A percentile compares a stretch with the other conserved stretches of the same genome.
These are phyloP conservation scores for Rosellinia necatrix DNA, from an alignment of 2,329 filamentous ascomycete genomes.

Conservation along the genomic window DNA sequence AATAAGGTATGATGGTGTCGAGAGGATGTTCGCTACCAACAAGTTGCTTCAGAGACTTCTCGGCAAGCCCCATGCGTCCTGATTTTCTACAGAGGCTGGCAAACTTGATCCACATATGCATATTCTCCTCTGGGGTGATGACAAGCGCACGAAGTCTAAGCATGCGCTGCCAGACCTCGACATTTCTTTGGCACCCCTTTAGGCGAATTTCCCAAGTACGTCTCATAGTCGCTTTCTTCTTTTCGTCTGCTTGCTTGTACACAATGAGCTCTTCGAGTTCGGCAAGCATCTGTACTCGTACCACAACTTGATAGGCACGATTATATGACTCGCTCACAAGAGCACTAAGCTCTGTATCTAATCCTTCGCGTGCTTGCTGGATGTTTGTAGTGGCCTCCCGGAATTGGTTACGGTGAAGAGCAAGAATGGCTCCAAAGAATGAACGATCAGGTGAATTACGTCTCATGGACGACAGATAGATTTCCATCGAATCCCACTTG, in stretches of 20 bases:
- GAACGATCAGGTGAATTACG: constrained; percentile 89
- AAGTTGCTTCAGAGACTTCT: constrained; percentile 92
- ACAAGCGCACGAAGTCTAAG: constrained; percentile 92
- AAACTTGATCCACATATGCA: constrained; percentile 99
- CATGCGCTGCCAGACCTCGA: constrained; percentile 98
- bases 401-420: constrained; percentile 95
- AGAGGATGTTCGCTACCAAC: constrained; percentile 72
- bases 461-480: constrained; percentile 94
- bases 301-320: constrained; percentile 94
- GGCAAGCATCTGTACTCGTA: constrained; percentile 97
- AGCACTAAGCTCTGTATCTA: constrained; percentile 94
- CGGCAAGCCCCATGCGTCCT: constrained; percentile 88
- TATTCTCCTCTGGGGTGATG: constrained; percentile 88
- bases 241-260: constrained; percentile 92
- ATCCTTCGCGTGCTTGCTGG: constrained; percentile 85
- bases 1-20: constrained; percentile 64
- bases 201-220: constrained; percentile 94
- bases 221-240: constrained; percentile 89
- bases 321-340: constrained; percentile 99
- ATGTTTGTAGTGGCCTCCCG: constrained; percentile 88
- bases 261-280: constrained; percentile 97
- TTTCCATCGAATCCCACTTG: constrained; percentile 99
- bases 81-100: constrained; percentile 98
- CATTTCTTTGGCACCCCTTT: constrained; percentile 93
- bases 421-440: constrained; percentile 96